Base-by-base conservation (phyloP, 2,329 filamentous ascomycete species). In the Stachybotrys chlorohalonatus region DNA sequence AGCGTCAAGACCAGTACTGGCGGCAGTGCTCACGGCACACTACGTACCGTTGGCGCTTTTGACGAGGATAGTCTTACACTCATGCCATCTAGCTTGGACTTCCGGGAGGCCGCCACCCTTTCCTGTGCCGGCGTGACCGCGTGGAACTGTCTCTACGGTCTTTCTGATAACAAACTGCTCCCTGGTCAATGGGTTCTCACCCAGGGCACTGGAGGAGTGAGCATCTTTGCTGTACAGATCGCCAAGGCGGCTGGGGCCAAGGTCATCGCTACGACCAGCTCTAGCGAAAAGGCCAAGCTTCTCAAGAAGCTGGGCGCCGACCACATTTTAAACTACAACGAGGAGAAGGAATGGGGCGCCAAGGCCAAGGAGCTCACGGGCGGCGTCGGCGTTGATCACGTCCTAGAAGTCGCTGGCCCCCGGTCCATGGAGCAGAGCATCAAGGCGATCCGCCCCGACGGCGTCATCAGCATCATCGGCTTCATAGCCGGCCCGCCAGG, bases 181-280 rank as follows among this genome's bases (percentile, higher is more conserved):
- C 77, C 81, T 0, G 83, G 83, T 5, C 69, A 80, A 57, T 75
- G 68, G 61, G 83, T 89, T 3, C 74, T 89, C 39, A 84, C 84
- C 1, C 83, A 88, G 68, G 86, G 85, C n/a, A 88, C 84, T 0
- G 85, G 86, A 17, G 85, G 85, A 55, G 85, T 89, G 7, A 81
- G 77, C 58, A 75, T 87, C 56, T 86, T 86, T 56, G 85, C 78
- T 4, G 66, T 87, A n/a, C 85, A 78, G 69, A 77, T 79, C 58
- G 77, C 76, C 53, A 77, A 76, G 62, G 74, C 74, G 1, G 74
- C 73, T 5, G 75, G 77, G 49, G 76, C 75, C 6, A 72, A 58
- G 8, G 75, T 79, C 56, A 75, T 79, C 53, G 75, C 75, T 36
- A 79, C 77, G 2, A 80, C 77, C 0, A 72, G 70, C 17, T 74